Base-by-base conservation (phyloP, 2,329 filamentous ascomycete genomes). In the Fusarium annulatum region DNA sequence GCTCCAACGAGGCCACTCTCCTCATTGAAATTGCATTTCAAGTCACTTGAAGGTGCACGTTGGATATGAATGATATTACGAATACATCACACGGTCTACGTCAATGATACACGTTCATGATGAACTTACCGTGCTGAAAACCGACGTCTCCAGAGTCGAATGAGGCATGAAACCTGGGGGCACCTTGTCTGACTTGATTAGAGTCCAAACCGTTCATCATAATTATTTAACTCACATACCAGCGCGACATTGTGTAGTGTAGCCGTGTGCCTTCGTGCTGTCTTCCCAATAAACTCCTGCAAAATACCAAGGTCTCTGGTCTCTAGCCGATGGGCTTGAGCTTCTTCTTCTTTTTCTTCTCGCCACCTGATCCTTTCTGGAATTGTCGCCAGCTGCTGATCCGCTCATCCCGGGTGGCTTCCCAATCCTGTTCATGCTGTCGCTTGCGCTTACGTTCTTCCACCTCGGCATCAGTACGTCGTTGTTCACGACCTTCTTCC, bases 311-410 rank as follows among this genome's bases (percentile, higher is more conserved):
- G 21, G 14, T 51, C 16, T 30, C 85, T 78, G 23, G 14, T 51
- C 16, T 30, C 85, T 78, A 90, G 39, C 88, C 89, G 65, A 91
- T 89, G 3, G 88, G 88, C 86, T 91, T 91, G 60, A 90, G 84
- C 86, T 94, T 93, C 86, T 93, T 93, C 83, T 91, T 89, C 82
- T 91, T 91, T 84, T 91, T 91, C 83, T 88, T 88, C 45, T 82
- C 84, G 48, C 85, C 86, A 26, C 85, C 86, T 82, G 88, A 91
- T 69, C 89, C 89, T 85, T 97, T 96, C 81, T 96, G 92, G 79
- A 97, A 99, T 74, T 95, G 90, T 64, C 96, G 90, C 96, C 96
- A 99, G 82, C 93, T 97, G 74, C 91, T 94, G 83, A 99, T 98
- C 74, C 96, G 89, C 84, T 94, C 89, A 69, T 99, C 96, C 52